Evolutionary conservation across 352 stramenopile genomes (phyloP).

Genomic region (Plasmopara muralis): DNA sequence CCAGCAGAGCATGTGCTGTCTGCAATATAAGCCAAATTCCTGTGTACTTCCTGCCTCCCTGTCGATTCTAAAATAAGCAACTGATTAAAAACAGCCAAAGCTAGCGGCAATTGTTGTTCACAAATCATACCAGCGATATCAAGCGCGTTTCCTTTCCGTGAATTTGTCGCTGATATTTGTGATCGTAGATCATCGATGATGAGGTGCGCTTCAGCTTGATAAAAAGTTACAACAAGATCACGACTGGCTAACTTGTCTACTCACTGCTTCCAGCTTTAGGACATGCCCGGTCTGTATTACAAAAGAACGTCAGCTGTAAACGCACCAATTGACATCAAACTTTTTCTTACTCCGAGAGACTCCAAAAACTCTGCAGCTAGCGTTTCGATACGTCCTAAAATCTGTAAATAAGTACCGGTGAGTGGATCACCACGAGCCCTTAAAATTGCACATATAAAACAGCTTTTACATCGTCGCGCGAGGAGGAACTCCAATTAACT

Average conservation of each 20-base stretch:
- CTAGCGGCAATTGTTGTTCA: background rate
- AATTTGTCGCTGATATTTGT: conserved; percentile 37
- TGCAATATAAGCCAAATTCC: conserved; percentile 78
- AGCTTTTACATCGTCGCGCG: too few relatives aligned
- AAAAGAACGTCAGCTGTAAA: background rate
- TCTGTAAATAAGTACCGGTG: conserved; percentile 14
- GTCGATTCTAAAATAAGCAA: conserved; percentile 33
- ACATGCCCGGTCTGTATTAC: conserved; percentile 34
- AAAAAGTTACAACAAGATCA: conserved; percentile 2
- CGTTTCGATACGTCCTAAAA: conserved; percentile 53
- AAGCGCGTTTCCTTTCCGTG: conserved; percentile 52
- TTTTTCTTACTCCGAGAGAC: conserved; percentile 29
- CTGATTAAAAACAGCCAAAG: too few relatives aligned
- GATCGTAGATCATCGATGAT: conserved; percentile 55
- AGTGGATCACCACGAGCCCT: too few relatives aligned
- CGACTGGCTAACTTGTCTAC: background rate
- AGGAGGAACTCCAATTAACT: too few relatives aligned
- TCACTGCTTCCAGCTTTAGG: conserved; percentile 54
- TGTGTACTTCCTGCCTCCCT: conserved; percentile 72
- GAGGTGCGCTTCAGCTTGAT: conserved; percentile 51
- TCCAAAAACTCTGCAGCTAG: conserved; percentile 54
- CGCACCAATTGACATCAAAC: background rate
- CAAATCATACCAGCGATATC: conserved; percentile 44
- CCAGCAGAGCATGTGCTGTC: conserved; percentile 59
- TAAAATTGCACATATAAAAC: too few relatives aligned